Evolutionary conservation across 2,329 filamentous ascomycete species (phyloP).

Genomic region (Cytospora paraplurivora): DNA sequence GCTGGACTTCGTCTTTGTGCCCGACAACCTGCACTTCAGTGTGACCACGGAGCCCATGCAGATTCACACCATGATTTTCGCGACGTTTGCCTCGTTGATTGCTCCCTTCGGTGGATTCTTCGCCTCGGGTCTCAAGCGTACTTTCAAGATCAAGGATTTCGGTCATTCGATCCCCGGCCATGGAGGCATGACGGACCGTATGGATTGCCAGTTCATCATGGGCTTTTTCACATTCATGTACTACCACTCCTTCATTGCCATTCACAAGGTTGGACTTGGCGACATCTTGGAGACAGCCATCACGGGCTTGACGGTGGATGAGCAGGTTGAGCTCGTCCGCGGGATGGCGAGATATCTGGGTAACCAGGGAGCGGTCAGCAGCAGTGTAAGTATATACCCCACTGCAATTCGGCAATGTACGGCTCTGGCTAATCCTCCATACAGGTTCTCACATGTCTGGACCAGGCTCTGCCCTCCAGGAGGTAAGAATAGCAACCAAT

Average conservation of each 20-base stretch:
- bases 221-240: conserved; percentile 98
- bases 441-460: conserved; percentile 41
- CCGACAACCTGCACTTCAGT: conserved; percentile 60
- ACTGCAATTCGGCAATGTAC: not conserved
- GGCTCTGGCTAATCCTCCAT: not conserved
- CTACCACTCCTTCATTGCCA: conserved; percentile 94
- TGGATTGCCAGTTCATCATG: conserved; percentile 99
- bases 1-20: conserved; percentile 70
- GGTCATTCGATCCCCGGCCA: conserved; percentile 97
- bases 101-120: conserved; percentile 99
- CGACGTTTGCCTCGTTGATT: conserved; percentile 93
- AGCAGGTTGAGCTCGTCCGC: conserved; percentile 82
- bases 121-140: conserved; percentile 93
- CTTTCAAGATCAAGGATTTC: conserved; percentile 99
- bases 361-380: conserved; percentile 59
- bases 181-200: conserved; percentile 96
- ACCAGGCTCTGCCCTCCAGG: conserved; percentile 36
- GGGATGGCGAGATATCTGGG: conserved; percentile 64
- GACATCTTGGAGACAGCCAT: conserved; percentile 89
- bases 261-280: conserved; percentile 82
- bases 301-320: conserved; percentile 80
- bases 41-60: conserved; percentile 86
- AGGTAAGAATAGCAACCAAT: conserved; percentile 24
- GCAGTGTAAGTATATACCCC: conserved; percentile 39
- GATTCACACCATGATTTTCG: conserved; percentile 86